A percentile compares a stretch with the other conserved stretches of the same genome.
phyloP scores from a whole-genome alignment of 2,329 filamentous ascomycete species.

The Cercospora canescens region DNA sequence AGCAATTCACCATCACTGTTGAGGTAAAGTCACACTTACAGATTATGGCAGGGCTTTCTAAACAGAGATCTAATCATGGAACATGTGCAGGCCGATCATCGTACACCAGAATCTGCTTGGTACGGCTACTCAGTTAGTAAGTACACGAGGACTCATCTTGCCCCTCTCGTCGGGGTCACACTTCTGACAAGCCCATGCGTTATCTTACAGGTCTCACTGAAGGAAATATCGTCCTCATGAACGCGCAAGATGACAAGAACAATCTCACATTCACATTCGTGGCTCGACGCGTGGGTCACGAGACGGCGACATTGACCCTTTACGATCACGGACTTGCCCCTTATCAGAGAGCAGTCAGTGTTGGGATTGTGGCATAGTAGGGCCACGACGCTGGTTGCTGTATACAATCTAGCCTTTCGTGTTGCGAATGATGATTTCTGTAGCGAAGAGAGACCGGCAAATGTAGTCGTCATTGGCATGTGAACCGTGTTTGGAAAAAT shows the following conservation, averaged over 20 bases:
- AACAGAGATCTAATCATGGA: background rate
- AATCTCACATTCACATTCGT: background rate
- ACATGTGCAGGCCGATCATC: background rate
- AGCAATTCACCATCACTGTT: background rate
- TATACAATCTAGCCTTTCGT: no score
- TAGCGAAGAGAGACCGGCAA: background rate
- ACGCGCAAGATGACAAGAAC: background rate
- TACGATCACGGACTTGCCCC: background rate
- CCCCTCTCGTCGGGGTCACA: background rate
- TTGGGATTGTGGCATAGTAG: background rate
- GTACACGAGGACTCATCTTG: background rate
- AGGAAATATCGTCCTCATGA: background rate
- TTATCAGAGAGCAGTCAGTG: background rate
- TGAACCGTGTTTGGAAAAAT: background rate
- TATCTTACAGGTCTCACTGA: background rate
- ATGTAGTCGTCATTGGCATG: background rate
- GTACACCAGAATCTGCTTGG: background rate
- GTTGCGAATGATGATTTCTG: no score
- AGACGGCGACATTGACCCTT: background rate
- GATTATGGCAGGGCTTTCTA: no score
- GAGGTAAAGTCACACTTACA: background rate
- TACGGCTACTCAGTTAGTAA: background rate
- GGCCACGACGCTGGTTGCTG: no score
- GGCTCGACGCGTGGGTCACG: background rate
- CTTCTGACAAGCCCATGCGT: background rate